Evolutionary conservation across 1,284 basidiomycete genomes (phyloP), one percentile per base, ranked within the genome.

Genomic region (Apiotrichum porosum): DNA sequence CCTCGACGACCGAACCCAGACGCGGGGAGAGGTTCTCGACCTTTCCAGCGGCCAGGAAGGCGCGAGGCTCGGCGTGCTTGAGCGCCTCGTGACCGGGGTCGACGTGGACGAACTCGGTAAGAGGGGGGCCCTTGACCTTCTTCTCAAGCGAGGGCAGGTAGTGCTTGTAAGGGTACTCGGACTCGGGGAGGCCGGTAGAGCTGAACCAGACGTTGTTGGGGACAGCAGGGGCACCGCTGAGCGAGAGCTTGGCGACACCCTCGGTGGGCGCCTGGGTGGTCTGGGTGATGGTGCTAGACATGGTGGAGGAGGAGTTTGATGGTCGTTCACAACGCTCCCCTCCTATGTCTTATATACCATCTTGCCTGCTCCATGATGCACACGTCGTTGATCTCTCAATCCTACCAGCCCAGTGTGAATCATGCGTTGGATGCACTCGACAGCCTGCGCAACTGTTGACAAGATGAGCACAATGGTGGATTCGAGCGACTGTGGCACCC

Each of bases 1-100:
- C 88, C 34, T 71, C 75, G 36, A 92, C 79, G 65, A 90, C 87
- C 9, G 81, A 81, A 28, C 88, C 88, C 44, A 92, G 77, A 36
- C 78, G 75, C 6, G 88, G 88, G 0, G 86, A 88, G 43, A 89
- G 63, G 47, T 73, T 45, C 18, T 55, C 54, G 12, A 84, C 71
- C 46, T 74, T 78, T 5, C 77, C 77, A 52, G 74, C 72, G 18
- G 80, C 76, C 1, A 88, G 75, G 73, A 88, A 86, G 6, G 81
- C 73, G 39, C 80, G 78, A 14, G 84, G 83, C 55, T 85, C n/a
- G 13, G 78, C 63, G 57, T 84, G 83, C 23, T 60, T 57, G 34
- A 88, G 72, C 6, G 86, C 86, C 47, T 82, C 79, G 23, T 72
- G 71, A 2, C 81, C 86, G 4, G 86, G 86, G 72, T 89, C 86